phyloP scores from a whole-genome alignment of 2,329 filamentous ascomycete species.

The Penicillium sp. region DNA sequence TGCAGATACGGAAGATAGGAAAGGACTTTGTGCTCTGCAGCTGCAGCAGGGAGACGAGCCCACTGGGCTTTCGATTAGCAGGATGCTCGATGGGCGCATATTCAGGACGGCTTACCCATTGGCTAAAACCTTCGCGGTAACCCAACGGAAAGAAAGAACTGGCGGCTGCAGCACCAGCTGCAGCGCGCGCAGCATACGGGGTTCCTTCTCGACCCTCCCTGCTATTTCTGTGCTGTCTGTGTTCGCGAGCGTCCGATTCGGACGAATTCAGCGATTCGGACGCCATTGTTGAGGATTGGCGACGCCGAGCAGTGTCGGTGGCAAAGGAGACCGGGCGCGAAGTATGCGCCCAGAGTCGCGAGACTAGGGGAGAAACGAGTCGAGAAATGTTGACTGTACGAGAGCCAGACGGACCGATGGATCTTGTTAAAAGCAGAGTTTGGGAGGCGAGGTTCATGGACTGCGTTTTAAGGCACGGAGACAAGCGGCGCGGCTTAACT shows the following conservation, averaged over 20 bases:
- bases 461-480: slow-evolving; percentile 15
- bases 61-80: slow-evolving; percentile 58
- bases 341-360: slow-evolving; percentile 1
- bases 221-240: slow-evolving; percentile 18
- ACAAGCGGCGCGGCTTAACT: slow-evolving; percentile 26
- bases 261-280: slow-evolving; percentile 37
- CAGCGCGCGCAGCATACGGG: slow-evolving; percentile 35
- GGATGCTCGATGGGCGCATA: slow-evolving; percentile 1
- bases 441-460: slow-evolving; percentile 16
- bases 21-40: slow-evolving; percentile 85
- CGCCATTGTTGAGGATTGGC: slow-evolving; percentile 33
- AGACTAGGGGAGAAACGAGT: not conserved
- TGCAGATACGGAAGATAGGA: slow-evolving; percentile 80
- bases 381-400: not conserved
- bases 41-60: slow-evolving; percentile 75
- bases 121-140: slow-evolving; percentile 85
- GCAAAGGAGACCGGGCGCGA: slow-evolving; percentile 8
- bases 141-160: slow-evolving; percentile 70
- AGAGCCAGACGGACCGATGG: slow-evolving; percentile 2
- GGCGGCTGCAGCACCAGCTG: slow-evolving; percentile 28
- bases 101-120: slow-evolving; percentile 67
- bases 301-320: slow-evolving; percentile 13
- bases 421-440: slow-evolving; percentile 9
- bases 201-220: slow-evolving; percentile 17
- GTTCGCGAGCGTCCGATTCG: slow-evolving; percentile 27